A percentile compares a stretch with the other conserved stretches of the same genome.
These are phyloP conservation scores for Massariosphaeria phaeospora DNA, from an alignment of 495 filamentous ascomycete species.

Conservation along the genomic window DNA sequence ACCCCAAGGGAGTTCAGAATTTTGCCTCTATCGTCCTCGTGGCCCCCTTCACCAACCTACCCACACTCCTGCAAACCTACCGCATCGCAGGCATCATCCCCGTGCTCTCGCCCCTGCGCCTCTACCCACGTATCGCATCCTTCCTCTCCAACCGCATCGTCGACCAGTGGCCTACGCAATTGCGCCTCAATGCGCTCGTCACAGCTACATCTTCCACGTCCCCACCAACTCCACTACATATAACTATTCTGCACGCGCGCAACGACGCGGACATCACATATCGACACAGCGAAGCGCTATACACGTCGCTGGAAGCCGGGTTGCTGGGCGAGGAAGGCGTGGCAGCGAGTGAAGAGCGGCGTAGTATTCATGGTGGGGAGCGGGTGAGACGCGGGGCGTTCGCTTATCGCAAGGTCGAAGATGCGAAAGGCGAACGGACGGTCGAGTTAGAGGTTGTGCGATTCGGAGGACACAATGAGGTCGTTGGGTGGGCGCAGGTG, in stretches of 20 bases:
- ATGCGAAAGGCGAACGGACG: constrained; percentile 22
- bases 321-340: constrained; percentile 42
- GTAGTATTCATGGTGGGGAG: constrained; percentile 35
- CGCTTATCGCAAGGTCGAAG: constrained; percentile 25
- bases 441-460: constrained; percentile 54
- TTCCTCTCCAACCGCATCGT: constrained; percentile 48
- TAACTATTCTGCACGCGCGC: constrained; percentile 35
- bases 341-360: constrained; percentile 30
- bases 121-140: constrained; percentile 50
- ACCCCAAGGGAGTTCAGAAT: constrained; percentile 33
- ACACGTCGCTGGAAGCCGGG: constrained; percentile 31
- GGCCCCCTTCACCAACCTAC: constrained; percentile 70
- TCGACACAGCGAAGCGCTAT: constrained; percentile 35
- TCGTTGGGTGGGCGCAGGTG: constrained; percentile 52
- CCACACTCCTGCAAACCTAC: constrained; percentile 65
- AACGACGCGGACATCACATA: constrained; percentile 39
- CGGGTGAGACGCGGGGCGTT: constrained; percentile 32
- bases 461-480: constrained; percentile 57
- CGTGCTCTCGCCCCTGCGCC: constrained; percentile 65
- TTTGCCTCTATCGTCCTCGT: constrained; percentile 72
- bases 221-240: not conserved
- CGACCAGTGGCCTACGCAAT: constrained; percentile 54
- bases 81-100: constrained; percentile 71
- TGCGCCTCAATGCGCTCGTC: constrained; percentile 41
- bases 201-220: constrained; percentile 8